Evolutionary conservation across 129 eudicot species (phyloP).

Genomic region (Pittosporum tobira): DNA sequence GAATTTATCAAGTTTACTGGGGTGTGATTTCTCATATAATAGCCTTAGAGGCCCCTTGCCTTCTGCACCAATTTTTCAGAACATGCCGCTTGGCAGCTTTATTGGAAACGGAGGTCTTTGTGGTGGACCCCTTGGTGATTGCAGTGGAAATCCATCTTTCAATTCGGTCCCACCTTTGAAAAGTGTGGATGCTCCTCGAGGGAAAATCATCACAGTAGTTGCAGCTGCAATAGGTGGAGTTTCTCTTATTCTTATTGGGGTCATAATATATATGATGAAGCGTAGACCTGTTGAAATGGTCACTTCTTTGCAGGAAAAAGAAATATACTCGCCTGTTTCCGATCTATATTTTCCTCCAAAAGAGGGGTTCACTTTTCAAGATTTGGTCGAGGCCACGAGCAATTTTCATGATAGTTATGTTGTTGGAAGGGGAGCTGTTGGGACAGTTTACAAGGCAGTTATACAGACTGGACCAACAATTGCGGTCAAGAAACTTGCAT

Average conservation of each 20-base stretch:
- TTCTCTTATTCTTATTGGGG: slow-evolving; percentile 58
- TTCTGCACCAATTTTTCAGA: slow-evolving; percentile 49
- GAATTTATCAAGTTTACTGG: slow-evolving; percentile 64
- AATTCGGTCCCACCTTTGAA: slow-evolving; percentile 23
- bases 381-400: slow-evolving; percentile 70
- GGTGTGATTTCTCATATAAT: slow-evolving; percentile 79
- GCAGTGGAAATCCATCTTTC: slow-evolving; percentile 24
- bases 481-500: slow-evolving; percentile 86
- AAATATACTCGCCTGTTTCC: slow-evolving; percentile 37
- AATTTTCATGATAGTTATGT: slow-evolving; percentile 70
- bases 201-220: slow-evolving; percentile 47
- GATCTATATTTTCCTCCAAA: slow-evolving; percentile 87
- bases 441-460: slow-evolving; percentile 92
- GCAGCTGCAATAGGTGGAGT: slow-evolving; percentile 68
- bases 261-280: slow-evolving; percentile 61
- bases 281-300: slow-evolving; percentile 32
- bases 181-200: slow-evolving; percentile 22
- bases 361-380: slow-evolving; percentile 84
- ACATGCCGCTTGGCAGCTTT: slow-evolving; percentile 68
- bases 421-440: slow-evolving; percentile 86
- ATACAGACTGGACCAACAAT: slow-evolving; percentile 59
- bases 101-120: slow-evolving; percentile 74
- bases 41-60: slow-evolving; percentile 73
- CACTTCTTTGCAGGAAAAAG: slow-evolving; percentile 33
- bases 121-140: slow-evolving; percentile 66